Base-by-base conservation (phyloP, 148 eudicot species). In the Chenopodium album region DNA sequence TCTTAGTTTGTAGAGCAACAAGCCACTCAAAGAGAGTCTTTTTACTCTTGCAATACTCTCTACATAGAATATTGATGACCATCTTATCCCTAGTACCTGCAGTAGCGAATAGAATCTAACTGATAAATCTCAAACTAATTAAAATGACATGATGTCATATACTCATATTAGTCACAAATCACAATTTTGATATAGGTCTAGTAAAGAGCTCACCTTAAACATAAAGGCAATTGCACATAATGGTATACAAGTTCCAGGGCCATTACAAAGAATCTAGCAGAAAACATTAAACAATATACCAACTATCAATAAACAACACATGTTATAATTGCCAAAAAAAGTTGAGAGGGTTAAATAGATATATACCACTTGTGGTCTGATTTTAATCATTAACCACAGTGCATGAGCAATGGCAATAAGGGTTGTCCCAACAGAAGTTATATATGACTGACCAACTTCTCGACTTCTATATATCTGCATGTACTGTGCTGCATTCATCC, bases 11-110 rank as follows among this genome's bases (percentile, higher is more conserved):
- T 95, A 95, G 71, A 95, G 93, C 82, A 95, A 83, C 88, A 90
- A 86, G 32, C 97, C 98, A 77, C 96, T 93, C 82, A 95, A 84
- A 26, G 97, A 95, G 54, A 93, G 86, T 83, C 90, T 88, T 84
- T 83, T 88, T 73, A 95, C 98, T 87, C 97, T 88, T 34, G 98
- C 97, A 77, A 95, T 93, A 83, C 98, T 95, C 88, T 95, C 98
- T 23, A 95, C 88, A 64, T 95, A 95, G 76, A 95, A 93, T 65
- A 91, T 88, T 56, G 92, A 87, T 46, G 97, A 93, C 98, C 97
- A 93, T 74, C 91, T 92, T 52, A 93, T 86, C 71, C 97, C 98
- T 29, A 89, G 23, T 50, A 92, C 88, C 98, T 95, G 89, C 82
- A 85, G 17, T 82, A 44, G 37, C 10, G 48, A 32, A 46, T 19